Evolutionary conservation across 2,329 filamentous ascomycete genomes (phyloP).

Genomic region (Fusarium tjaetaba): DNA sequence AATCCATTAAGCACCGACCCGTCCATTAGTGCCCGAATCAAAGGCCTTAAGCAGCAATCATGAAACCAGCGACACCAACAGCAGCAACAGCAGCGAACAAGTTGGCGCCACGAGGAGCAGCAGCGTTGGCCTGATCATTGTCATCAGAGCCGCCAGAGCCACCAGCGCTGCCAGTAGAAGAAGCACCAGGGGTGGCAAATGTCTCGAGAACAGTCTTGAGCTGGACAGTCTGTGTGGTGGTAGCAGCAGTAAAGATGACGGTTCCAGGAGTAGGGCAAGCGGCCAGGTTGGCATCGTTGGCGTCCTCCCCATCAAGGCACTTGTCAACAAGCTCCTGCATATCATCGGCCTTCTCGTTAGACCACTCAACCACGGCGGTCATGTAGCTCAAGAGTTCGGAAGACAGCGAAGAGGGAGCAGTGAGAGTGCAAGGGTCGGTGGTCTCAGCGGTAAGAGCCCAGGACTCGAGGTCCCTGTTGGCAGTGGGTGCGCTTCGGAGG

Average conservation of each 20-base stretch:
- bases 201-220: conserved; percentile 4
- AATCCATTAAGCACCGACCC: background rate
- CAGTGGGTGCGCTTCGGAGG: background rate
- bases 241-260: conserved; percentile 19
- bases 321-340: conserved; percentile 1
- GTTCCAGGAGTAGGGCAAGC: conserved; percentile 10
- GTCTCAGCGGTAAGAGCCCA: background rate
- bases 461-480: background rate
- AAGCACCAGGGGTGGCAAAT: background rate
- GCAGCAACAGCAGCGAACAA: conserved; percentile 9
- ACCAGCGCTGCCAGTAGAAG: background rate
- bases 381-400: conserved; percentile 20
- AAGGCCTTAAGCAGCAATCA: conserved; percentile 1
- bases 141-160: background rate
- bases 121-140: background rate
- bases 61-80: conserved; percentile 13
- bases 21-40: background rate
- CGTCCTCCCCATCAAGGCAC: conserved; percentile 2
- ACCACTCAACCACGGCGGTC: conserved; percentile 10
- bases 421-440: conserved; percentile 14
- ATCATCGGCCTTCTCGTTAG: background rate
- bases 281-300: background rate
- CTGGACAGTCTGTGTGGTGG: conserved; percentile 13
- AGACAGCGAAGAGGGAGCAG: conserved; percentile 18
- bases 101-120: background rate